Conservation (phyloP, 352 stramenopile species). For the Nothophytophthora sp. region DNA sequence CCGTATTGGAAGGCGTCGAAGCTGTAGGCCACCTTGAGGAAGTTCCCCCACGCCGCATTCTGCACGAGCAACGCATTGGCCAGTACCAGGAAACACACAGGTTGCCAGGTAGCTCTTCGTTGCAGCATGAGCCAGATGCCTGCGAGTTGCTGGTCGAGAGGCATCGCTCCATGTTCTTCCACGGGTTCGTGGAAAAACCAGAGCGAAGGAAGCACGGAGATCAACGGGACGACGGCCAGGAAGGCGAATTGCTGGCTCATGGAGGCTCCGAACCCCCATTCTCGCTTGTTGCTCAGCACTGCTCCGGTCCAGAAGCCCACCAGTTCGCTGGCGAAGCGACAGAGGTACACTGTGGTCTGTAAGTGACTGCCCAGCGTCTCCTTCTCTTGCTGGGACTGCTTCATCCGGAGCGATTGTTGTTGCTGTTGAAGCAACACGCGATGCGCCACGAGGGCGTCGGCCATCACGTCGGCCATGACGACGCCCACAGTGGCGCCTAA, state of each 20-base stretch:
- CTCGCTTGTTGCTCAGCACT: constrained; percentile 51
- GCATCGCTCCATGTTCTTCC: constrained; percentile 21
- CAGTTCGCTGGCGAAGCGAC: constrained; percentile 80
- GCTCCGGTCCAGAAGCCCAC: constrained; percentile 70
- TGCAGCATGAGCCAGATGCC: constrained; percentile 68
- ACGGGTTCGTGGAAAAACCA: constrained; percentile 57
- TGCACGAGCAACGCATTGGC: constrained; percentile 67
- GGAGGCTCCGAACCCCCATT: constrained; percentile 57
- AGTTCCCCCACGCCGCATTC: constrained; percentile 84
- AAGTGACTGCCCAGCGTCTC: constrained; percentile 40
- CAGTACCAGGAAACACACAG: constrained; percentile 67
- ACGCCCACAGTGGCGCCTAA: constrained; percentile 71
- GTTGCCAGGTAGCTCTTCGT: constrained; percentile 73
- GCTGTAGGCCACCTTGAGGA: constrained; percentile 63
- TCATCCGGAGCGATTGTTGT: constrained; percentile 9
- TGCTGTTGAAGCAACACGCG: constrained; percentile 42
- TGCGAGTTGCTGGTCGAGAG: constrained; percentile 35
- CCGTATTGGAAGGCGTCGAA: constrained; percentile 84
- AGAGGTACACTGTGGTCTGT: constrained; percentile 78
- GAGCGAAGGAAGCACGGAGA: constrained; percentile 59
- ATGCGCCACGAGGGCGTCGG: constrained; percentile 67
- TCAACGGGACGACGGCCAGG: constrained; percentile 53
- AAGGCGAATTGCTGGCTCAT: constrained; percentile 72
- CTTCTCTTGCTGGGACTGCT: constrained; percentile 21
- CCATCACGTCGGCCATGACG: constrained; percentile 86